phyloP scores from a whole-genome alignment of 306 rosid genomes.

The Fragaria nilgerrensis region DNA sequence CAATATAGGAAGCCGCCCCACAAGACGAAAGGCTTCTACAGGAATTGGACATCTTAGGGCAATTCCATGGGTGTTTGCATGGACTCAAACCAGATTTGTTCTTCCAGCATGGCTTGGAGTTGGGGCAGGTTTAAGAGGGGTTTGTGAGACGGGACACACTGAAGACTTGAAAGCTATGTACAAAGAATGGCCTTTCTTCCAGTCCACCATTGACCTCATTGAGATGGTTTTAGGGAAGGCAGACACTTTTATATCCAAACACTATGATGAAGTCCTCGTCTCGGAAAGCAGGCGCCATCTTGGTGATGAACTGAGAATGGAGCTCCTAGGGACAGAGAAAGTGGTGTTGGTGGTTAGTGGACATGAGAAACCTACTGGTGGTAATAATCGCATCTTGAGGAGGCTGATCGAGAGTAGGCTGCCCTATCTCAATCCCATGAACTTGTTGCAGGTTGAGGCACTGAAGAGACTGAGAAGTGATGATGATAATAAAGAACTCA shows the following conservation, averaged over 20 bases:
- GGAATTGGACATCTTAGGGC: slow-evolving; percentile 95
- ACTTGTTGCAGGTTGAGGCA: slow-evolving; percentile 91
- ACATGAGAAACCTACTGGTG: slow-evolving; percentile 68
- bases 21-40: slow-evolving; percentile 65
- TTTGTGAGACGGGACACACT: slow-evolving; percentile 73
- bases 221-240: slow-evolving; percentile 97
- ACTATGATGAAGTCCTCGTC: slow-evolving; percentile 92
- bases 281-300: slow-evolving; percentile 60
- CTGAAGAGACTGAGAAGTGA: slow-evolving; percentile 79
- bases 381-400: slow-evolving; percentile 77
- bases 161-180: slow-evolving; percentile 83
- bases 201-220: slow-evolving; percentile 77
- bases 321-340: slow-evolving; percentile 65
- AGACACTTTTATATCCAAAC: slow-evolving; percentile 80
- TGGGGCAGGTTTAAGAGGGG: slow-evolving; percentile 82
- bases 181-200: slow-evolving; percentile 94
- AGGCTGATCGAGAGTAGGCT: slow-evolving; percentile 89
- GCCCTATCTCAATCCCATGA: slow-evolving; percentile 85
- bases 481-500: slow-evolving; percentile 60
- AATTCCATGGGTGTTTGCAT: slow-evolving; percentile 93
- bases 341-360: slow-evolving; percentile 70
- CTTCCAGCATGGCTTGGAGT: slow-evolving; percentile 99
- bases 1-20: slow-evolving; percentile 92
- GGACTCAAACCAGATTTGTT: slow-evolving; percentile 95
- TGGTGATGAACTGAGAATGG: slow-evolving; percentile 59